These are phyloP conservation scores for Coemansia furcata DNA, from an alignment of 192 early-diverging fungal genomes.

Conservation along the genomic window DNA sequence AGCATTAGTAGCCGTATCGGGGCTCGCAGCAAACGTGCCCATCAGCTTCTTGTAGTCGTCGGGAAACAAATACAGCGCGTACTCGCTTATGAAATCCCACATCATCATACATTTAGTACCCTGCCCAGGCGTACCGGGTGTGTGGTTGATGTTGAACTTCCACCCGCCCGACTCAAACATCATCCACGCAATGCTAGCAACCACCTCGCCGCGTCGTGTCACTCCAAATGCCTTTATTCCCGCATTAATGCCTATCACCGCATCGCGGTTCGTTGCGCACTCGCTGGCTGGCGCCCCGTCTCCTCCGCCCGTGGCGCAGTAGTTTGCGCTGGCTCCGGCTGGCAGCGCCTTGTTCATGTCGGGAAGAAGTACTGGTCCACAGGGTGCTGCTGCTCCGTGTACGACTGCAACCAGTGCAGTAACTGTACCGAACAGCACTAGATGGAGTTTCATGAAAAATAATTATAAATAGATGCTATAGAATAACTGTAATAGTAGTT, in stretches of 20 bases:
- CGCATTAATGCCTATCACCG: constrained; percentile 20
- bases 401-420: neutral
- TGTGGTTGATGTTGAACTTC: constrained; percentile 34
- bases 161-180: constrained; percentile 31
- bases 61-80: constrained; percentile 25
- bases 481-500: neutral
- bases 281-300: constrained; percentile 1
- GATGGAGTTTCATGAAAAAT: neutral
- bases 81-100: constrained; percentile 24
- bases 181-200: constrained; percentile 32
- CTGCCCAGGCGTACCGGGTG: constrained; percentile 14
- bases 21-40: neutral
- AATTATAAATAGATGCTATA: neutral
- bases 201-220: constrained; percentile 23
- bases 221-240: constrained; percentile 25
- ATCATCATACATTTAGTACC: constrained; percentile 38
- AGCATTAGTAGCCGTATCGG: neutral
- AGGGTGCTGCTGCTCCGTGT: neutral
- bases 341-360: neutral
- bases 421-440: neutral
- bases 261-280: constrained; percentile 23
- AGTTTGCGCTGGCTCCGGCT: neutral
- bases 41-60: constrained; percentile 3
- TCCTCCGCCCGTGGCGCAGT: neutral
- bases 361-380: neutral